Evolutionary conservation across 257 asterid species (phyloP), one percentile per base, ranked within the genome.

Genomic region (Thymus quinquecostatus): DNA sequence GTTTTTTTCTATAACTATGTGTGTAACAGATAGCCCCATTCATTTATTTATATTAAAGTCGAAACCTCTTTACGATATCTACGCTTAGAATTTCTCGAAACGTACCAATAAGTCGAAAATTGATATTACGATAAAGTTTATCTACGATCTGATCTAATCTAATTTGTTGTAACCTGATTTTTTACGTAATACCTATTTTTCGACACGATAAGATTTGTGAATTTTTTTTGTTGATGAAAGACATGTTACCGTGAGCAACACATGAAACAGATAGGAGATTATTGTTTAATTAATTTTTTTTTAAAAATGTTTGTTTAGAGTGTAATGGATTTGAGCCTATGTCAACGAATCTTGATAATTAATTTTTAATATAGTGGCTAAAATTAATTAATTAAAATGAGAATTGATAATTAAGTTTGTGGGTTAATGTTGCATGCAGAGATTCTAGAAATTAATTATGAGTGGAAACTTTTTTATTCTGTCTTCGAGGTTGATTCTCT

Each of bases 401-500:
- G 21, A 21, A 21, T 21, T 21, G 21, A 21, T 21, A 21, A 21
- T 64, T 38, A 51, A 8, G 30, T 41, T 62, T 8, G 8, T 50
- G 70, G 45, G 32, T 40, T 34, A 54, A 58, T 77, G 14, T 14
- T 62, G 76, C 47, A 68, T 62, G 76, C 47, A 68, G 76, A 73
- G 72, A 61, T 73, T 68, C 64, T 72, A 30, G 57, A 64, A 72
- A 66, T 72, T 77, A 66, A 59, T 60, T 53, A 72, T 67, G 44
- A 54, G 13, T 47, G 29, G 71, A 53, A 71, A 59, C 27, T 65
- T 45, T 10, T 7, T 58, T n/a, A 13, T 49, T 73, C 68, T 73
- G 75, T 28, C 64, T 77, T 72, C 78, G 68, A 77, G 78, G 78
- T 72, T 72, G 78, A 66, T 78, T 78, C 75, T 72, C 71, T n/a